Conservation (phyloP, 2,329 filamentous ascomycete species). For the Clarireedia monteithiana region DNA sequence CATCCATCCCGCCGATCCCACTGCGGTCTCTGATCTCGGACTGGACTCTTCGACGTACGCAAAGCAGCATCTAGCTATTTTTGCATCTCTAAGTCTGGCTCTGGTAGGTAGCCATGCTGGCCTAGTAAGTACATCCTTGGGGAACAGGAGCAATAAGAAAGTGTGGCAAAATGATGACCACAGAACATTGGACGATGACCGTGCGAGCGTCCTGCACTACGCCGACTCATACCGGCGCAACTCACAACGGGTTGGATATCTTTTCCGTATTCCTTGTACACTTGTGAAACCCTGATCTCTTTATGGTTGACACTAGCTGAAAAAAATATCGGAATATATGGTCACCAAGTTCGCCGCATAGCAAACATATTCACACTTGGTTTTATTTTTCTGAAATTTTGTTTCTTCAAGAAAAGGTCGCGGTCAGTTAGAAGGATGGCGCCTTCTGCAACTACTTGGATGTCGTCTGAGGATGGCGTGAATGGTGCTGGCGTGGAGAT, state of each 20-base stretch:
- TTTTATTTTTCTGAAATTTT: too few species aligned
- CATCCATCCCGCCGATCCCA: too few species aligned
- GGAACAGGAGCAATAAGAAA: too few species aligned
- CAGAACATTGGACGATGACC: conserved; percentile 2
- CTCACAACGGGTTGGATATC: not conserved
- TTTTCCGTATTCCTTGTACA: not conserved
- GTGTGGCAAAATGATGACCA: too few species aligned
- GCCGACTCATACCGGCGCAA: not conserved
- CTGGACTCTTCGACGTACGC: too few species aligned
- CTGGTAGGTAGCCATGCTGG: too few species aligned
- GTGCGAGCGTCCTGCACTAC: not conserved
- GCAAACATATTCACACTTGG: not conserved
- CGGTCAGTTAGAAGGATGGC: conserved; percentile 12
- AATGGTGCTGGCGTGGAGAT: conserved; percentile 1
- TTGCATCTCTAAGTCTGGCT: too few species aligned
- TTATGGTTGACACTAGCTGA: not conserved
- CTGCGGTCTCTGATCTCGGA: too few species aligned
- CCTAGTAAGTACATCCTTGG: too few species aligned
- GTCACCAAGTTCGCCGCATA: not conserved
- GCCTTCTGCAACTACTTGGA: conserved; percentile 26
- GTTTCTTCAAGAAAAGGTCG: too few species aligned
- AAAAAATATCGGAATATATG: not conserved
- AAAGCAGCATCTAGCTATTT: too few species aligned
- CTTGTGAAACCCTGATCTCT: not conserved
- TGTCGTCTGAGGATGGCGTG: conserved; percentile 13